Percentiles rank a stretch among this genome's conserved stretches.
These are phyloP conservation scores for Botryotinia narcissicola DNA, from an alignment of 2,329 filamentous ascomycete species.

Conservation along the genomic window DNA sequence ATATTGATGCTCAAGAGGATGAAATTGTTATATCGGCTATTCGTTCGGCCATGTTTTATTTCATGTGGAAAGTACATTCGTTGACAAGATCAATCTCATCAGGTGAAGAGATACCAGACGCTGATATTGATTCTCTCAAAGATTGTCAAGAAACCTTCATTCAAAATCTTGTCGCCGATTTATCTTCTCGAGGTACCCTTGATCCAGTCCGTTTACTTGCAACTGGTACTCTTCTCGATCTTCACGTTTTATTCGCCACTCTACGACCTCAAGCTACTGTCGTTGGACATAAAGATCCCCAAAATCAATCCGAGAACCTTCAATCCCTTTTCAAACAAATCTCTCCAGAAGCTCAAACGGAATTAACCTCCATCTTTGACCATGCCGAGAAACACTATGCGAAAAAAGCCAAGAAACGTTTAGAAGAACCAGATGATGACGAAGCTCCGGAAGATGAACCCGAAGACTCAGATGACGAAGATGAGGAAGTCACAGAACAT, in stretches of 20 bases:
- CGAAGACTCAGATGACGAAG: conserved; percentile 58
- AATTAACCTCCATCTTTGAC: conserved; percentile 75
- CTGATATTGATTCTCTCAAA: conserved; percentile 60
- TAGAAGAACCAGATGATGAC: conserved; percentile 65
- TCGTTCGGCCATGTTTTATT: conserved; percentile 78
- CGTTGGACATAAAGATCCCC: conserved; percentile 40
- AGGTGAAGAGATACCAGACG: conserved; percentile 55
- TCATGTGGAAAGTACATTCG: conserved; percentile 83
- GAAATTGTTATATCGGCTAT: conserved; percentile 74
- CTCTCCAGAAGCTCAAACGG: conserved; percentile 56
- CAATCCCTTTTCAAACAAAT: conserved; percentile 68
- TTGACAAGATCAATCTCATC: conserved; percentile 53
- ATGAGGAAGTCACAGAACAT: conserved; percentile 52
- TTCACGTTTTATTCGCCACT: conserved; percentile 76
- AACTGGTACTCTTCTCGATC: conserved; percentile 74
- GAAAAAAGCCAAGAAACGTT: conserved; percentile 61
- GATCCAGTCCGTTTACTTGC: conserved; percentile 77
- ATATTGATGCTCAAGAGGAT: conserved; percentile 74
- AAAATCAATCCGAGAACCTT: conserved; percentile 53
- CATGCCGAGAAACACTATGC: conserved; percentile 74
- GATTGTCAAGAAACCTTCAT: conserved; percentile 56
- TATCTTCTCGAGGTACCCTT: conserved; percentile 65
- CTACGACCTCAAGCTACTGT: conserved; percentile 53
- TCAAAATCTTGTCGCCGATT: conserved; percentile 62
- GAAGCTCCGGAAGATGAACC: conserved; percentile 70